Evolutionary conservation across 805 yeast species (phyloP).

Genomic region (Naumovozyma castellii): DNA sequence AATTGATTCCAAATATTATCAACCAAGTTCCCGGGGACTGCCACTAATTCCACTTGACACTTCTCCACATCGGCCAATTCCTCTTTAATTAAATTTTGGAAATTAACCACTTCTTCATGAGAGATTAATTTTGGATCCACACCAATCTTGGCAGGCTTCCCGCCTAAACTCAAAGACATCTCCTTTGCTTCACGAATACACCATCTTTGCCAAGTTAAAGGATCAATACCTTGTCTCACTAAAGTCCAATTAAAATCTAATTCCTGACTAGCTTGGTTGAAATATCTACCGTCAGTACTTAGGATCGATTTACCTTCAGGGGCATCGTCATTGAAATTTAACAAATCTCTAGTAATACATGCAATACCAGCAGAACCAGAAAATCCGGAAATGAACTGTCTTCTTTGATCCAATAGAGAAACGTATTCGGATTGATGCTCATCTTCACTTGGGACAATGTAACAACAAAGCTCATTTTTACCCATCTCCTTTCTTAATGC

Average conservation of each 20-base stretch:
- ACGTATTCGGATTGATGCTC: slow-evolving; percentile 92
- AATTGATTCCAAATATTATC: slow-evolving; percentile 65
- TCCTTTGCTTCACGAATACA: slow-evolving; percentile 45
- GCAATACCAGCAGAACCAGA: slow-evolving; percentile 93
- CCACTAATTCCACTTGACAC: slow-evolving; percentile 35
- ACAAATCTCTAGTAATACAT: slow-evolving; percentile 49
- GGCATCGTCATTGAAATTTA: slow-evolving; percentile 32
- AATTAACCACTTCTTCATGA: slow-evolving; percentile 29
- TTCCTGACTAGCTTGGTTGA: slow-evolving; percentile 80
- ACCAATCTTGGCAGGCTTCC: slow-evolving; percentile 45
- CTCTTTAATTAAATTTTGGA: slow-evolving; percentile 24
- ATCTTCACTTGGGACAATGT: slow-evolving; percentile 79
- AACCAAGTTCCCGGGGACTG: slow-evolving; percentile 55
- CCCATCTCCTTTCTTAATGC: slow-evolving; percentile 58
- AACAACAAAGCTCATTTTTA: slow-evolving; percentile 41
- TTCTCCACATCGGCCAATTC: slow-evolving; percentile 9
- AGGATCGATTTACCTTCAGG: slow-evolving; percentile 63
- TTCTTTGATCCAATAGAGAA: slow-evolving; percentile 67
- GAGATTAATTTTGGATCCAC: slow-evolving; percentile 74
- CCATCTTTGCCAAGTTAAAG: slow-evolving; percentile 76
- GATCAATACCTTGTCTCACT: slow-evolving; percentile 72
- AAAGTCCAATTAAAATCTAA: slow-evolving; percentile 71
- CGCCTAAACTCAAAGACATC: slow-evolving; percentile 34
- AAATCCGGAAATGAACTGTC: slow-evolving; percentile 78
- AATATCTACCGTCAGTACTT: slow-evolving; percentile 92